These are phyloP conservation scores for Atkinsonella hypoxylon DNA, from an alignment of 2,329 filamentous ascomycete genomes.

Conservation along the genomic window DNA sequence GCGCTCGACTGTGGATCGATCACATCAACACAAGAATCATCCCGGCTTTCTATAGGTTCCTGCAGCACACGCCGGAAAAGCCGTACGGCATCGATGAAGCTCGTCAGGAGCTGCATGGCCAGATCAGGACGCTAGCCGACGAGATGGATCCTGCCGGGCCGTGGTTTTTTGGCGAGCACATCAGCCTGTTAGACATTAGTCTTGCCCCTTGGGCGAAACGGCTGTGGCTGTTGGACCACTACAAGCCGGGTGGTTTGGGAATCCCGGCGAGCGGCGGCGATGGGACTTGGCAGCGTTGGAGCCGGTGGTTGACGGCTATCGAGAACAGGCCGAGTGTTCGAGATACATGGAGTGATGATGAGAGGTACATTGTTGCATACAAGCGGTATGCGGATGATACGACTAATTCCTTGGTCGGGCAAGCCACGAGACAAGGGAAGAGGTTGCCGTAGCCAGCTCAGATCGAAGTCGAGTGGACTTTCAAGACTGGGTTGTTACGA, in stretches of 20 bases:
- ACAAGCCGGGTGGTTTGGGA: constrained; percentile 45
- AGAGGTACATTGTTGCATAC: constrained; percentile 58
- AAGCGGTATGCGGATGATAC: constrained; percentile 54
- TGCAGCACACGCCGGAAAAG: constrained; percentile 43
- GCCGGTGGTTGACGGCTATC: constrained; percentile 50
- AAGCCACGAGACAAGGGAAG: constrained; percentile 50
- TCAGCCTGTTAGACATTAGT: constrained; percentile 58
- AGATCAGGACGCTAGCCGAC: constrained; percentile 46
- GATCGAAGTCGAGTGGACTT: background rate
- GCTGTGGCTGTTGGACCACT: constrained; percentile 64
- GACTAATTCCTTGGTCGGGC: constrained; percentile 48
- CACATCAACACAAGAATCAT: constrained; percentile 57
- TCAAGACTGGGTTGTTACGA: background rate
- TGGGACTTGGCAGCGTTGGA: constrained; percentile 51
- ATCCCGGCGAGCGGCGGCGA: constrained; percentile 42
- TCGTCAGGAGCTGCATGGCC: constrained; percentile 42
- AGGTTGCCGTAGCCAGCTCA: constrained; percentile 35
- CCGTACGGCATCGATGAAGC: constrained; percentile 37
- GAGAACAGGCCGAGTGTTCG: constrained; percentile 47
- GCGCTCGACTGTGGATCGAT: constrained; percentile 62
- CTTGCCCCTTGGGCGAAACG: constrained; percentile 63
- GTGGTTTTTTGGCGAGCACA: constrained; percentile 52
- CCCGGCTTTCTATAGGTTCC: constrained; percentile 53
- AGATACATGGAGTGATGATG: constrained; percentile 55
- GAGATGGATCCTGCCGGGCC: constrained; percentile 48